Evolutionary conservation across 139 green algal genomes (phyloP), one percentile per base, ranked within the genome.

Genomic region (Micractinium conductrix): DNA sequence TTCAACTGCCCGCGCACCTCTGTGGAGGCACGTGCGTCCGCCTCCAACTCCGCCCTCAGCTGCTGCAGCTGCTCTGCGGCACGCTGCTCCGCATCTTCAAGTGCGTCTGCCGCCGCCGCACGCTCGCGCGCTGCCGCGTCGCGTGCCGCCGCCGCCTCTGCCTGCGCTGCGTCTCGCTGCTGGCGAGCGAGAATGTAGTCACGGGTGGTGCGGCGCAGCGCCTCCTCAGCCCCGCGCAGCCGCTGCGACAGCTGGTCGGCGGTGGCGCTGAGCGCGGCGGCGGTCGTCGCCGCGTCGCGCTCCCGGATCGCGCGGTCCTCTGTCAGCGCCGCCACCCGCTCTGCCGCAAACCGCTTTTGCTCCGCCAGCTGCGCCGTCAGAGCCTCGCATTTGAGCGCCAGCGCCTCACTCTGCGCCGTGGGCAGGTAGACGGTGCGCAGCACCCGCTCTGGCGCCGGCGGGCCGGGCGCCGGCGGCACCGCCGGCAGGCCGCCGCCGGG

Each of bases 331-430:
- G 88, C 90, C 1, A 96, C 88, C 30, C 92, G 90, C 93, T 98
- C 95, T 35, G 80, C 84, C 0, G 91, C 88, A 71, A 97, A 93
- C 58, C 94, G 91, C 69, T 89, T 94, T 91, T 97, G 93, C 74
- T 97, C 95, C 37, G 91, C 91, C 40, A 98, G 90, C 88, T 98
- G 95, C 0, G 94, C 93, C 72, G 96, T 88, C 60, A 98, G 87
- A 1, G 92, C 92, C 82, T 97, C 93, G 19, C 97, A 85, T 60
- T 95, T 94, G 16, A 98, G 90, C 65, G 94, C 83, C 48, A 97
- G 88, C 19, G 90, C 87, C 72, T 98, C 94, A 3, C 87, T 78
- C 74, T 94, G 90, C 19, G 80, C 86, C n/a, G 89, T 87, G 22
- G 92, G 92, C 60, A 95, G 76, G 48, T 93, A 94, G 60, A 95